These are phyloP conservation scores for Phaeosphaeriaceae sp. DNA, from an alignment of 2,329 filamentous ascomycete species.

Conservation along the genomic window DNA sequence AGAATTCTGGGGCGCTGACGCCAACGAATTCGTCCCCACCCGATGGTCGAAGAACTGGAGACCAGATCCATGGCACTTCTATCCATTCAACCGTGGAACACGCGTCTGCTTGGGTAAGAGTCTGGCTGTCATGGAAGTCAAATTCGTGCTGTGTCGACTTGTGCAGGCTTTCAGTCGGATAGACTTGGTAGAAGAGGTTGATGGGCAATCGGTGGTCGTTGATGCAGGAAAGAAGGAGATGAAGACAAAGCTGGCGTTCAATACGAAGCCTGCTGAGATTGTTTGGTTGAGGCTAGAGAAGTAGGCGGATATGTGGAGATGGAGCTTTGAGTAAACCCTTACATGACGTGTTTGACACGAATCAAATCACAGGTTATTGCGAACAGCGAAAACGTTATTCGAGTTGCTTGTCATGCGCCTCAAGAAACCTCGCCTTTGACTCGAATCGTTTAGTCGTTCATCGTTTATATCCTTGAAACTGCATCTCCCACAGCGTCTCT, in stretches of 20 bases:
- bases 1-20: constrained; percentile 34
- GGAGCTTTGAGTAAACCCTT: too few species aligned
- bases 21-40: constrained; percentile 30
- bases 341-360: too few species aligned
- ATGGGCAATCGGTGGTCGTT: constrained; percentile 7
- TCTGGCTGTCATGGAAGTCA: constrained; percentile 11
- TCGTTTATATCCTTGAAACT: too few species aligned
- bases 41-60: constrained; percentile 29
- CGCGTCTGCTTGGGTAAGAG: constrained; percentile 9
- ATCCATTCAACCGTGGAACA: constrained; percentile 16
- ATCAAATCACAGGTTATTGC: too few species aligned
- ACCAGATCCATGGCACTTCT: constrained; percentile 14
- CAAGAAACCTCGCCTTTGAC: too few species aligned
- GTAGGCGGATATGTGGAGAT: too few species aligned
- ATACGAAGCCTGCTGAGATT: constrained; percentile 15
- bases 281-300: constrained; percentile 15
- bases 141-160: constrained; percentile 11
- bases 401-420: too few species aligned
- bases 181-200: constrained; percentile 7
- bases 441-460: too few species aligned
- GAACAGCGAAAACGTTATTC: too few species aligned
- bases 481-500: too few species aligned
- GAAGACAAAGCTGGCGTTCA: constrained; percentile 15
- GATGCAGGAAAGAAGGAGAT: constrained; percentile 2
- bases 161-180: constrained; percentile 11